Evolutionary conservation across 2,329 filamentous ascomycete species (phyloP), one percentile per base, ranked within the genome.

Genomic region (Aspergillus ochraceoroseus): DNA sequence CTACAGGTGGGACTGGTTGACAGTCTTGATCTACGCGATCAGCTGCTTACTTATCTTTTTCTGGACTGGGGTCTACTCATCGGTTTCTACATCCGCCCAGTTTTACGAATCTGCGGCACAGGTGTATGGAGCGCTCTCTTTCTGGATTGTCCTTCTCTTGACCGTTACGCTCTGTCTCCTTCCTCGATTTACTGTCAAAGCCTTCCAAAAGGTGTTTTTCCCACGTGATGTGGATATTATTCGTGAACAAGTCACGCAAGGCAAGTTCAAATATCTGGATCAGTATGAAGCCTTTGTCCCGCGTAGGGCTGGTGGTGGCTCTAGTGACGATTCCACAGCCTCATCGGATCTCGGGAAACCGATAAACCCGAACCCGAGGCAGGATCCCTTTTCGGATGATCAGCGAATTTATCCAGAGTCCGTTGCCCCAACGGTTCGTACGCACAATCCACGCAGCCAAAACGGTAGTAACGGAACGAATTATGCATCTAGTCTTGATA

Each of bases 1-100:
- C 1, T 96, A 95, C 65, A 80, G 90, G 46, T 98, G 92, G 92
- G 92, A 98, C 64, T 98, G 90, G 90, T 73, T 98, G 56, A 94
- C 94, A 68, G 67, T 89, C 14, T 71, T 95, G 44, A 83, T 95
- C 47, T 83, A 94, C 36, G 67, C 68, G 15, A 76, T 96, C 63
- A 95, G 88, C 67, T 84, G 85, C 47, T 63, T 96, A 19, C 78
- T 95, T 55, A 79, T 96, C 58, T 98, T 88, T 73, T 84, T 94
- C 70, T 96, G 92, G 88, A 95, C 92, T 4, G 92, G 88, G 19
- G 76, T 94, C 25, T 98, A 94, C 68, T 81, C 82, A 0, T 73
- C 76, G 2, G 78, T 79, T 56, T 70, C 70, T 14, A 64, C 65
- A 1, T 76, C 77, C 32, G 74, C 55, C 66, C 75, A 67, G 32